Base-by-base conservation (phyloP, 108 stramenopile species). In the Skeletonema grethae region DNA sequence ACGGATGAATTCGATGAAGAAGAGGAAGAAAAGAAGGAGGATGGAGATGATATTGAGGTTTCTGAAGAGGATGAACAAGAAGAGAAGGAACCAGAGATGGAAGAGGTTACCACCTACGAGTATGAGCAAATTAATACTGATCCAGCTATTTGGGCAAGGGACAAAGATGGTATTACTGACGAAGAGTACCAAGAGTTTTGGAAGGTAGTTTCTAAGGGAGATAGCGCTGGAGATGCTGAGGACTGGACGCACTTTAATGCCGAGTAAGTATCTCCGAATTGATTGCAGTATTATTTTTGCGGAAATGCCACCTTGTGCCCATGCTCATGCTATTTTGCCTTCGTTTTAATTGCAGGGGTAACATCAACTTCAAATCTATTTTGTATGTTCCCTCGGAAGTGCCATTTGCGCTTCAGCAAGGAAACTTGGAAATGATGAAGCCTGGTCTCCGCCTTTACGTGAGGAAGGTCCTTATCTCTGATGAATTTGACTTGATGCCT, bases 341-440 rank as follows among this genome's bases (percentile, higher is more conserved):
- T 59, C 2, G 4, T 36, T 29, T 57, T n/a, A 41, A 41, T 76
- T 62, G 9, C 67, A 79, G 78, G 87, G 99, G 99, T 65, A 99
- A 99, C 76, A 97, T 99, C 73, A 99, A 99, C 85, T 99, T 99
- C 93, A 97, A 94, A 78, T 91, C 94, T 15, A 95, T 99, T 63
- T 81, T 99, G 11, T 99, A 97, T 88, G 41, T 98, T 22, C 99
- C 99, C 7, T 65, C 72, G 39, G 86, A 88, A 57, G 61, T 88
- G 25, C 94, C 94, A 9, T 61, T 66, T 34, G 63, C 72, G 9
- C 85, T 79, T 39, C 70, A 71, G 25, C 65, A 62, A 28, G 91
- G 91, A 29, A 83, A 84, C 43, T 67, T 75, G 16, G 87, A 88
- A 1, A 20, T 63, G 4, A 59, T 84, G 41, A 57, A 43, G 24